Evolutionary conservation across 805 yeast genomes (phyloP).

Genomic region (Cyberlindnera euphorbiae): DNA sequence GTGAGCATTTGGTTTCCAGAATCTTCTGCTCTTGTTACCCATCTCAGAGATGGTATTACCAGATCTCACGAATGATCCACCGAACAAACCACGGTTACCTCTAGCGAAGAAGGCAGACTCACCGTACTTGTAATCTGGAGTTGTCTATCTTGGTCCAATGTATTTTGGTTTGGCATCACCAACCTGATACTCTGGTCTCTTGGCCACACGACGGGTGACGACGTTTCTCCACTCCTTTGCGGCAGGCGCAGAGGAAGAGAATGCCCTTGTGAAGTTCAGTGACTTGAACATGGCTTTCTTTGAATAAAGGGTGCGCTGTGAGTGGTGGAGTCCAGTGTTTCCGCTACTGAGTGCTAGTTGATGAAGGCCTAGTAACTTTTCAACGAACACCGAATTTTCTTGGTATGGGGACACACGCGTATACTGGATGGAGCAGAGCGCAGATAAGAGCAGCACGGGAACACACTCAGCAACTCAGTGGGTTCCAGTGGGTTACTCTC

Average conservation of each 20-base stretch:
- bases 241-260: constrained; percentile 13
- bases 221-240: constrained; percentile 38
- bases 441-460: too few species aligned
- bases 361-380: constrained; percentile 3
- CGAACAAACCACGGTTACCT: constrained; percentile 83
- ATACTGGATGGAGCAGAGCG: too few species aligned
- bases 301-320: neutral
- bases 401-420: constrained; percentile 11
- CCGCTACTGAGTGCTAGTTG: too few species aligned
- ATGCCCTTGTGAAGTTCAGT: constrained; percentile 17
- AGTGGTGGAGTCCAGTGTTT: too few species aligned
- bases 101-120: constrained; percentile 75
- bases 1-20: constrained; percentile 83
- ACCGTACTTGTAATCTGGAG: constrained; percentile 74
- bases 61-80: constrained; percentile 75
- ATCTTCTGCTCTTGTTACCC: constrained; percentile 63
- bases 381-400: neutral
- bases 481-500: too few species aligned
- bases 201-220: constrained; percentile 43
- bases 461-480: too few species aligned
- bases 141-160: constrained; percentile 39
- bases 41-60: constrained; percentile 78
- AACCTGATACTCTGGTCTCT: constrained; percentile 38
- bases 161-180: constrained; percentile 50
- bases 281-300: constrained; percentile 12